Conservation (phyloP, 495 filamentous ascomycete species). For the Mycothermus thermophilus region DNA sequence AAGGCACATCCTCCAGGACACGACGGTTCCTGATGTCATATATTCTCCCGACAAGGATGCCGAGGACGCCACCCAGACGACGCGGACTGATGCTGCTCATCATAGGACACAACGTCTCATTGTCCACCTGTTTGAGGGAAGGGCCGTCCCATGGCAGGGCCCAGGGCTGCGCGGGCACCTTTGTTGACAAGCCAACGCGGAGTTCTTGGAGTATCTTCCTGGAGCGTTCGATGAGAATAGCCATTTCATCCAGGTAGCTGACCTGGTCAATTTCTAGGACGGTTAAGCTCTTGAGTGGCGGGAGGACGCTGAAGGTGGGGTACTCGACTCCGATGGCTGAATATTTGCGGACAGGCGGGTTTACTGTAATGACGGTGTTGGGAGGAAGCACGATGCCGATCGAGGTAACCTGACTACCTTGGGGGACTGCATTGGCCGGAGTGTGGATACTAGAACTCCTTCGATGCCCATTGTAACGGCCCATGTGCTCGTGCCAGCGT, state of each 20-base stretch:
- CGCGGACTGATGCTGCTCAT: conserved; percentile 33
- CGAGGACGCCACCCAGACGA: conserved; percentile 56
- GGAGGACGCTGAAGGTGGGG: conserved; percentile 74
- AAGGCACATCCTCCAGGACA: background rate
- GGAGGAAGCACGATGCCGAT: conserved; percentile 28
- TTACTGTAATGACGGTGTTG: conserved; percentile 12
- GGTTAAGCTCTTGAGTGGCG: conserved; percentile 63
- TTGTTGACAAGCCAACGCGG: conserved; percentile 59
- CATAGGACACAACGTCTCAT: conserved; percentile 36
- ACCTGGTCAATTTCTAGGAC: conserved; percentile 85
- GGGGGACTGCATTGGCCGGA: conserved; percentile 19
- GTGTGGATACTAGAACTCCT: conserved; percentile 27
- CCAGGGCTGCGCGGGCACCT: conserved; percentile 44
- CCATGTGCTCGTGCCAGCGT: conserved; percentile 85
- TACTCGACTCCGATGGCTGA: conserved; percentile 50
- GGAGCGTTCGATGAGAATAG: conserved; percentile 63
- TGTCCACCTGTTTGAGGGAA: conserved; percentile 44
- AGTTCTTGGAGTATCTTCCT: conserved; percentile 56
- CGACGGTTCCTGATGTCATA: conserved; percentile 40
- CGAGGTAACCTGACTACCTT: conserved; percentile 28
- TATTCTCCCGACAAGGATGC: conserved; percentile 53
- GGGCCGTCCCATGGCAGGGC: conserved; percentile 47
- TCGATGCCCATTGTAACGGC: no score
- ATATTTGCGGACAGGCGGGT: conserved; percentile 21
- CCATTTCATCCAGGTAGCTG: conserved; percentile 81